Conservation (phyloP, 2,329 filamentous ascomycete species). For the Aspergillus proliferans region DNA sequence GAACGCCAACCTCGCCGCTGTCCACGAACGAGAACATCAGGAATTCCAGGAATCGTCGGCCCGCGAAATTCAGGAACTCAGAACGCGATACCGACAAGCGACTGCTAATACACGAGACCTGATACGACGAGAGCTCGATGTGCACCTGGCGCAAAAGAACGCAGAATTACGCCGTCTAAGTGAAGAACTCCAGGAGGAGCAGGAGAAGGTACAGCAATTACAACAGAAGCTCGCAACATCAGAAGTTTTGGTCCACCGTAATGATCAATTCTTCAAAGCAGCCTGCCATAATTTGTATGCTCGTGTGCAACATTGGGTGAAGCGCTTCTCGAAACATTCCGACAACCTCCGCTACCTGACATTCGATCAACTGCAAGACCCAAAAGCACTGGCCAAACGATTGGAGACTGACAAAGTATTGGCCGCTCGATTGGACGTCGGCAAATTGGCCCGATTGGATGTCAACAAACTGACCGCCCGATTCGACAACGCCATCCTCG, state of each 20-base stretch:
- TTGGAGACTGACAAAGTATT: no score
- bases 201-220: conserved; percentile 54
- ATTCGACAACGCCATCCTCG: conserved; percentile 87
- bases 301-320: conserved; percentile 94
- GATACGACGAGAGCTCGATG: conserved; percentile 55
- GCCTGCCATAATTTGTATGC: conserved; percentile 92
- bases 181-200: conserved; percentile 67
- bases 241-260: conserved; percentile 69
- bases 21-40: conserved; percentile 66
- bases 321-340: conserved; percentile 96
- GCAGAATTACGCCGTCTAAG: conserved; percentile 73
- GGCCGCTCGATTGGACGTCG: no score
- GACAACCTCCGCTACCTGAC: conserved; percentile 82
- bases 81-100: conserved; percentile 56
- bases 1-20: conserved; percentile 67
- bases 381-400: no score
- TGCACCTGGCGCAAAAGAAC: conserved; percentile 72
- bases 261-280: conserved; percentile 92
- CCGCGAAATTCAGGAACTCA: conserved; percentile 64
- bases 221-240: conserved; percentile 55
- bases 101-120: conserved; percentile 58
- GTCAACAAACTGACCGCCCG: conserved; percentile 92
- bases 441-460: conserved; percentile 46
- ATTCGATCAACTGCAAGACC: conserved; percentile 54
- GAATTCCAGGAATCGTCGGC: conserved; percentile 57